Evolutionary conservation across 169 alveolate genomes (phyloP).

Genomic region (Sarcocystis neurona): DNA sequence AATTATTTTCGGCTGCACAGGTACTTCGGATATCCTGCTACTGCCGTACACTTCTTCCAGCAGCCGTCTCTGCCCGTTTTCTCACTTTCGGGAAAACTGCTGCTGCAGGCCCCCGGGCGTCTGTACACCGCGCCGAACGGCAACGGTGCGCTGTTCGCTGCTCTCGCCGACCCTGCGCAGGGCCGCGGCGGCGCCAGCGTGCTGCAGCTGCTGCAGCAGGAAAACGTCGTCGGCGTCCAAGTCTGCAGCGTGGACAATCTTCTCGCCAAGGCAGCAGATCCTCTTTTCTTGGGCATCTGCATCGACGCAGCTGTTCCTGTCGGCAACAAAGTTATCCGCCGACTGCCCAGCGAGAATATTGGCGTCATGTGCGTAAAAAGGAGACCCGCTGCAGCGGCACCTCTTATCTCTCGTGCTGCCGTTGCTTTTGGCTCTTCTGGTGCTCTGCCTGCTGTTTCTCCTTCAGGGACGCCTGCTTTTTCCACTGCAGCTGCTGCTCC

Average conservation of each 20-base stretch:
- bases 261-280: conserved; percentile 36
- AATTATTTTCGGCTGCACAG: background rate
- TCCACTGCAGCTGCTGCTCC: background rate
- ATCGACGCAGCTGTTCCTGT: background rate
- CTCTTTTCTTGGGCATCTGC: conserved; percentile 36
- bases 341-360: conserved; percentile 1
- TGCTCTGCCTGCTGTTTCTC: no score
- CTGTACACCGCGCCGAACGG: conserved; percentile 33
- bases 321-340: conserved; percentile 36
- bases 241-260: conserved; percentile 24
- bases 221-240: background rate
- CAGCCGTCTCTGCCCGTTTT: conserved; percentile 27
- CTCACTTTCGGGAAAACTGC: background rate
- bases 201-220: background rate
- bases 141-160: conserved; percentile 38
- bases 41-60: background rate
- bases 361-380: conserved; percentile 44
- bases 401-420: no score
- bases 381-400: no score
- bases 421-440: no score
- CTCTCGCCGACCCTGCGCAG: background rate
- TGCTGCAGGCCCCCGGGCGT: background rate
- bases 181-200: conserved; percentile 3
- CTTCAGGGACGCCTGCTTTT: background rate
- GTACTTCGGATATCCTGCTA: background rate